Base-by-base conservation (phyloP, 768 basidiomycete species). In the Russula griseocarnosa region DNA sequence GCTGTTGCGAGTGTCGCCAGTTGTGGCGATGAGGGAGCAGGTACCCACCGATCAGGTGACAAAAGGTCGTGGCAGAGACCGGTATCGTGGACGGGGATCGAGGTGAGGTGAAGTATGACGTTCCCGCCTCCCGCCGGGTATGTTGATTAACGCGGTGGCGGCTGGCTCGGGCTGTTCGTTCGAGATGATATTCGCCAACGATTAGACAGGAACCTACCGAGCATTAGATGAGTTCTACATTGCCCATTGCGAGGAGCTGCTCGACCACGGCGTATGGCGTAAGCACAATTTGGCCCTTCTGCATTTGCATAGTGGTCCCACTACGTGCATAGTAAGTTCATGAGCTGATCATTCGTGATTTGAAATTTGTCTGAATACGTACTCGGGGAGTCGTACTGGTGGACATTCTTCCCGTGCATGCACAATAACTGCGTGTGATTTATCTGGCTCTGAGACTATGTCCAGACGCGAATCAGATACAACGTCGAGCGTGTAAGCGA, bases 281-380 rank as follows among this genome's bases (percentile, higher is more conserved):
- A 20, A 96, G 71, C 47, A 91, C 88, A 61, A 94, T 92, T 64
- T 91, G 87, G 10, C 88, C 92, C 69, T 87, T 88, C 57, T 83
- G 79, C 80, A 96, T 84, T 42, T 88, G 84, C 61, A 93, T 73
- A 36, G 81, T 76, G 38, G 85, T 82, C 30, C 92, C 92, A 64
- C 94, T 88, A 70, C 30, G 57, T 8, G 20, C 4, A 10, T 7
- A 54, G 6, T 28, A 32, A 52, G 32, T 2, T n/a, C 5, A 34
- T n/a, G 16, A 28, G 18, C 10, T 32, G 55, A 51, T 44, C 22
- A 8, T 54, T 42, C 24, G 56, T 24, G 9, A 34, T 42, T 36
- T 18, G 18, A 36, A 26, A 22, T 28, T 28, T 28, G 26, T 14
- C 18, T 1, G 26, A 22, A 22, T 40, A 76, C 87, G 57, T 69